phyloP scores from a whole-genome alignment of 768 basidiomycete species.

The Tylopilus plumbeoviolaceoides region DNA sequence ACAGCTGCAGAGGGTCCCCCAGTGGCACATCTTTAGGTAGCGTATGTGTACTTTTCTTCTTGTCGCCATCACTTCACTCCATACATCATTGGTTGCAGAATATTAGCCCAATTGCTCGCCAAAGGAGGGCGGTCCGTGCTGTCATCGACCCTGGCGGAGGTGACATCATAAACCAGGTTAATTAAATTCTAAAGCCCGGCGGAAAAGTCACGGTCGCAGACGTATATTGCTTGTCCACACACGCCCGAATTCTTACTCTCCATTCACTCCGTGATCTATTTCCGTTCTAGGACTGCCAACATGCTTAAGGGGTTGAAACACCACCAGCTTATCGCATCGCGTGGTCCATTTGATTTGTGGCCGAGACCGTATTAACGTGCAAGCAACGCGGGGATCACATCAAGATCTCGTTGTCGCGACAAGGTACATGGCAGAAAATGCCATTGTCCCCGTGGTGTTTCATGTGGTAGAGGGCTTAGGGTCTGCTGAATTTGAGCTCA shows the following conservation, averaged over 20 bases:
- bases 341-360: background rate
- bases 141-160: slow-evolving; percentile 71
- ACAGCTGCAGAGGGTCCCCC: too few relatives aligned
- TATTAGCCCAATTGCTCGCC: slow-evolving; percentile 45
- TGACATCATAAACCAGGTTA: slow-evolving; percentile 50
- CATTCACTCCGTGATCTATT: slow-evolving; percentile 9
- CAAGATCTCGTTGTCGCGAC: slow-evolving; percentile 72
- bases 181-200: slow-evolving; percentile 50
- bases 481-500: slow-evolving; percentile 60
- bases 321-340: slow-evolving; percentile 66
- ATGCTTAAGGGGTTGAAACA: slow-evolving; percentile 78
- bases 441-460: slow-evolving; percentile 67
- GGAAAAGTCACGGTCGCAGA: slow-evolving; percentile 59
- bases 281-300: slow-evolving; percentile 51
- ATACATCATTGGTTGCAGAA: slow-evolving; percentile 26
- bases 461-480: slow-evolving; percentile 63
- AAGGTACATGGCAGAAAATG: slow-evolving; percentile 59
- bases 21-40: too few relatives aligned
- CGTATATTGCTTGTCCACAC: slow-evolving; percentile 33
- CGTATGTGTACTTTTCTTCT: slow-evolving; percentile 37
- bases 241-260: background rate
- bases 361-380: slow-evolving; percentile 12
- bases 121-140: slow-evolving; percentile 26
- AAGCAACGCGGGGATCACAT: slow-evolving; percentile 57
- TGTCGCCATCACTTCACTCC: background rate